Conservation (phyloP, 2,329 filamentous ascomycete genomes). For the Lachnellula arida region DNA sequence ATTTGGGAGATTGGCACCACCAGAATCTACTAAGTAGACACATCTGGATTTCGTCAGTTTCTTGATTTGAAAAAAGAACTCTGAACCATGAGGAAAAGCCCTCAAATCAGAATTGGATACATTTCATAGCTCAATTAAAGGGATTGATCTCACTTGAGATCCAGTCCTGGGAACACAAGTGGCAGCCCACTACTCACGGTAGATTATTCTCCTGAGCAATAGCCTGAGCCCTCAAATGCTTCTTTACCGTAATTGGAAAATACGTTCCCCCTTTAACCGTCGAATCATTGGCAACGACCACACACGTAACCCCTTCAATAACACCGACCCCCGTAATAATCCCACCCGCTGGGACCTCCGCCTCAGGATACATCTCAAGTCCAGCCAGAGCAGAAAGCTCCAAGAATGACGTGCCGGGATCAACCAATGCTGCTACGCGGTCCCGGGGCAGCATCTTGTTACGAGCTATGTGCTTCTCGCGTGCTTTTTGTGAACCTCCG, state of each 20-base stretch:
- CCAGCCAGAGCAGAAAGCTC: constrained; percentile 92
- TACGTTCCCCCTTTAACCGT: constrained; percentile 98
- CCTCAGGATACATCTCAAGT: constrained; percentile 77
- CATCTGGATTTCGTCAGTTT: constrained; percentile 46
- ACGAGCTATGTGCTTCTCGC: constrained; percentile 79
- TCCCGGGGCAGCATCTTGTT: constrained; percentile 95
- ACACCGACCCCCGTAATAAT: constrained; percentile 91
- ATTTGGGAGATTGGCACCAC: constrained; percentile 89
- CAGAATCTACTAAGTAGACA: constrained; percentile 94
- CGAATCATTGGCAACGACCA: constrained; percentile 93
- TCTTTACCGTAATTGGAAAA: constrained; percentile 95
- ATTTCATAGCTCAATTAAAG: too few species aligned
- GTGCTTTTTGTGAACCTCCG: constrained; percentile 76
- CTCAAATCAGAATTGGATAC: not conserved
- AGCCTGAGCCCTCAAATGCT: constrained; percentile 87
- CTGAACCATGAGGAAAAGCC: not conserved
- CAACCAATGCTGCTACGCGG: constrained; percentile 79
- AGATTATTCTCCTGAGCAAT: constrained; percentile 83
- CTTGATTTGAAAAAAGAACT: too few species aligned
- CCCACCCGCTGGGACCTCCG: constrained; percentile 82
- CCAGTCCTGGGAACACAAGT: too few species aligned
- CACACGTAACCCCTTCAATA: constrained; percentile 84
- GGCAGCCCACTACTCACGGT: constrained; percentile 43
- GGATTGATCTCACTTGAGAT: too few species aligned
- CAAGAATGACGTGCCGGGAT: constrained; percentile 84